Evolutionary conservation across 208 protist species (phyloP).

Genomic region (Wallacemonas sp.): DNA sequence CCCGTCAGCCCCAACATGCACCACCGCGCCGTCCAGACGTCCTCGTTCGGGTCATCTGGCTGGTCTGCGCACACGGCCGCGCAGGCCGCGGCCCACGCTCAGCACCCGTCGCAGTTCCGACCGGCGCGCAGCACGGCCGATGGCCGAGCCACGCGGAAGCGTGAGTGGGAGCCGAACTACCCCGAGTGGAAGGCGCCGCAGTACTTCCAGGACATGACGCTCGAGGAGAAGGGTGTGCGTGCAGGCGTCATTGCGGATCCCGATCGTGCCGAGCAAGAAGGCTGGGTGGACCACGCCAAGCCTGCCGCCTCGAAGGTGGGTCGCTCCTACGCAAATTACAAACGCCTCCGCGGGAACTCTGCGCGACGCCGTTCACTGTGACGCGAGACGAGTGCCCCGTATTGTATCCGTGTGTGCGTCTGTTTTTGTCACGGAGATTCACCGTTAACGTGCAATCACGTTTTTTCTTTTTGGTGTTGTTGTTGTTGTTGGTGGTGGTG

Average conservation of each 20-base stretch:
- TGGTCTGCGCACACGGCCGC: neutral
- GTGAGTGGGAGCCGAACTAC: slow-evolving; percentile 76
- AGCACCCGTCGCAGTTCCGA: neutral
- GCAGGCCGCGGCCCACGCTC: neutral
- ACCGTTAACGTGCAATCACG: neutral
- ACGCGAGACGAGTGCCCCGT: neutral
- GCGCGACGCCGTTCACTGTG: neutral
- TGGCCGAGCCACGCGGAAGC: slow-evolving; percentile 25
- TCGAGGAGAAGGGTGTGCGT: slow-evolving; percentile 73
- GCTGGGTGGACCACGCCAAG: slow-evolving; percentile 9
- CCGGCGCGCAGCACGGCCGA: neutral
- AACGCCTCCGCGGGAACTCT: slow-evolving; percentile 30
- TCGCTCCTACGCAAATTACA: slow-evolving; percentile 77
- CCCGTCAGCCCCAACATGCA: slow-evolving; percentile 14
- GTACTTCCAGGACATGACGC: slow-evolving; percentile 64
- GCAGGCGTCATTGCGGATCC: slow-evolving; percentile 33
- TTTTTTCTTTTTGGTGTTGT: neutral
- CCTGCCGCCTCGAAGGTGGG: slow-evolving; percentile 60
- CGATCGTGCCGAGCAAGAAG: slow-evolving; percentile 1
- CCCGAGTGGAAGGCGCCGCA: slow-evolving; percentile 44
- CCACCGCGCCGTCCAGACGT: slow-evolving; percentile 26
- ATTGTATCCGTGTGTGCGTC: too few species aligned
- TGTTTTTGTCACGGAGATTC: slow-evolving; percentile 12
- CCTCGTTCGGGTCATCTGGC: slow-evolving; percentile 17
- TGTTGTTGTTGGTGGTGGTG: too few species aligned